Conservation (phyloP, 768 basidiomycete genomes). For the Porpolomopsis calyptriformis region DNA sequence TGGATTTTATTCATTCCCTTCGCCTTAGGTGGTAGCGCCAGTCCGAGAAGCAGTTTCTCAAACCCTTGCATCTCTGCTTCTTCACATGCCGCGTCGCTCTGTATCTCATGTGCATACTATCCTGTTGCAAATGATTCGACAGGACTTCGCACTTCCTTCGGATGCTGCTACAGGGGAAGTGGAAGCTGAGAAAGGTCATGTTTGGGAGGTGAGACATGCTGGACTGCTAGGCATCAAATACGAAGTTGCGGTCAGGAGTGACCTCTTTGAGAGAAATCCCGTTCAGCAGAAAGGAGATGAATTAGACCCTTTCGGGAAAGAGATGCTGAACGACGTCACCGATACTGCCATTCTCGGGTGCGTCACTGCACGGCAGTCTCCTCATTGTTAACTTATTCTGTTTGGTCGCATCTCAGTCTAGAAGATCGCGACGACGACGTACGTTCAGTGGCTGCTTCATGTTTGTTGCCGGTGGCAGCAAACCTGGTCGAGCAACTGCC, state of each 20-base stretch:
- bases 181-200: slow-evolving; percentile 43
- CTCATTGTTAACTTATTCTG: not conserved
- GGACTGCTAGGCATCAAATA: slow-evolving; percentile 96
- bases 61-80: slow-evolving; percentile 78
- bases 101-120: slow-evolving; percentile 73
- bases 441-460: slow-evolving; percentile 87
- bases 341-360: slow-evolving; percentile 88
- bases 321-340: slow-evolving; percentile 71
- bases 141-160: slow-evolving; percentile 52
- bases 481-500: slow-evolving; percentile 70
- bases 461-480: slow-evolving; percentile 77
- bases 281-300: slow-evolving; percentile 30
- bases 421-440: slow-evolving; percentile 93
- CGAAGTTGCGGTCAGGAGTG: slow-evolving; percentile 87
- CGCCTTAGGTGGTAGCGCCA: slow-evolving; percentile 70
- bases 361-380: slow-evolving; percentile 13
- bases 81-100: slow-evolving; percentile 78
- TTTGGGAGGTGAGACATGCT: slow-evolving; percentile 98
- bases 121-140: slow-evolving; percentile 87
- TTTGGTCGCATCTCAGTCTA: slow-evolving; percentile 38
- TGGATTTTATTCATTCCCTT: not conserved
- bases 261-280: slow-evolving; percentile 49
- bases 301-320: slow-evolving; percentile 32
- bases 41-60: slow-evolving; percentile 95
- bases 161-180: slow-evolving; percentile 20